Evolutionary conservation across 345 rosid species (phyloP).

Genomic region (Psidium friedrichsthalianum): DNA sequence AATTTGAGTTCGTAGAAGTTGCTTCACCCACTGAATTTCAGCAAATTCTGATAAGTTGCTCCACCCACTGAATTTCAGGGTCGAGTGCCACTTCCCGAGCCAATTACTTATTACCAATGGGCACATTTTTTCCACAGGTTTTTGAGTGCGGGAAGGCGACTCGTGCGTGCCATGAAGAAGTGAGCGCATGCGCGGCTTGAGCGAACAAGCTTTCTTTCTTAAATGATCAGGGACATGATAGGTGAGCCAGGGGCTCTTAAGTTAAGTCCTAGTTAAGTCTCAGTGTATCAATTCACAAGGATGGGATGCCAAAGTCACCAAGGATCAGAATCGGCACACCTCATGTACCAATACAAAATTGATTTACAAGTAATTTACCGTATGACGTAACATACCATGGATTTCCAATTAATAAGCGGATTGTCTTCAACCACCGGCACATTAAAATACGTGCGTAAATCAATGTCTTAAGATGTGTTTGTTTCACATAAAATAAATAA

Average conservation of each 20-base stretch:
- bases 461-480: too few relatives aligned
- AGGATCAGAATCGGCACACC: too few relatives aligned
- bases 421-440: neutral
- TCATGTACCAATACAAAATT: neutral
- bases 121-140: neutral
- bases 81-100: neutral
- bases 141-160: neutral
- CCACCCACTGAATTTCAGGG: neutral
- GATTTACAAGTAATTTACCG: neutral
- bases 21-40: neutral
- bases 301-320: neutral
- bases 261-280: too few relatives aligned
- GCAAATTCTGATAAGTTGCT: neutral
- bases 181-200: neutral
- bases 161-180: neutral
- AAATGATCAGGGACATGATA: neutral
- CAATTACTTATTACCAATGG: neutral
- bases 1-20: neutral
- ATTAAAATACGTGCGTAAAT: neutral
- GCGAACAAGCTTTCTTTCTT: neutral
- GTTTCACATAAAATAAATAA: too few relatives aligned
- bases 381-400: accelerated
- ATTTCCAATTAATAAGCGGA: neutral
- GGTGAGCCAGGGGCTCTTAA: neutral
- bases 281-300: neutral